These are phyloP conservation scores for Ascochyta fabae DNA, from an alignment of 2,329 filamentous ascomycete genomes.

Conservation along the genomic window DNA sequence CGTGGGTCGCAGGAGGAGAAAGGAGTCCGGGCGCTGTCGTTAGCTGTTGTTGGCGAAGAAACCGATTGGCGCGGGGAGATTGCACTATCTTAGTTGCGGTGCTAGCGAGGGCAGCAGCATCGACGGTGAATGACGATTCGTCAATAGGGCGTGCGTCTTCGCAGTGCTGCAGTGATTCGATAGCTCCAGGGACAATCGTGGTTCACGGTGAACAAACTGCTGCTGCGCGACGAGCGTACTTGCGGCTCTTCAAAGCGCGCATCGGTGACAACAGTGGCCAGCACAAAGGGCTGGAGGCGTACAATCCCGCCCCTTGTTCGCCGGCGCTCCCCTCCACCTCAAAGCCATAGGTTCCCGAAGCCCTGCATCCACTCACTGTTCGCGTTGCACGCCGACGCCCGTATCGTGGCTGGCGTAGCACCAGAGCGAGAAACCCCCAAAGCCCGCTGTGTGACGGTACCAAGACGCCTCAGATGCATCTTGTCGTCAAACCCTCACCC, in stretches of 20 bases:
- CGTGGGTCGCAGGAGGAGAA: constrained; percentile 13
- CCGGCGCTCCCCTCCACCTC: neutral
- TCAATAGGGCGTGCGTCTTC: constrained; percentile 3
- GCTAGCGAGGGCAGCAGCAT: constrained; percentile 2
- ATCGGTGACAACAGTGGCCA: constrained; percentile 1
- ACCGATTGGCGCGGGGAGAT: constrained; percentile 18
- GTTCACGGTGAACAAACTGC: constrained; percentile 6
- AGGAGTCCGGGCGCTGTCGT: constrained; percentile 20
- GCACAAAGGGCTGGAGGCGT: constrained; percentile 12
- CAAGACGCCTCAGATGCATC: constrained; percentile 6
- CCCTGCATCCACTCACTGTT: constrained; percentile 24
- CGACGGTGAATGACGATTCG: constrained; percentile 9
- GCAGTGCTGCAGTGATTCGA: constrained; percentile 10
- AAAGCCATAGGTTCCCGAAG: constrained; percentile 19
- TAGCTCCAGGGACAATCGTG: constrained; percentile 7
- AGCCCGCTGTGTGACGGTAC: neutral
- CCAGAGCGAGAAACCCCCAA: constrained; percentile 20
- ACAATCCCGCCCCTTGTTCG: constrained; percentile 17
- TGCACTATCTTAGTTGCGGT: constrained; percentile 7
- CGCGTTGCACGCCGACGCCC: constrained; percentile 22
- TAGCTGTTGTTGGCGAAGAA: constrained; percentile 15
- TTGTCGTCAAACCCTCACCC: constrained; percentile 14
- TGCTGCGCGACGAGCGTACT: constrained; percentile 1
- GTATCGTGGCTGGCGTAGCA: constrained; percentile 41
- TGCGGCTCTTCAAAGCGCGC: neutral